Base-by-base conservation (phyloP, 805 yeast species). In the Spathaspora boniae region DNA sequence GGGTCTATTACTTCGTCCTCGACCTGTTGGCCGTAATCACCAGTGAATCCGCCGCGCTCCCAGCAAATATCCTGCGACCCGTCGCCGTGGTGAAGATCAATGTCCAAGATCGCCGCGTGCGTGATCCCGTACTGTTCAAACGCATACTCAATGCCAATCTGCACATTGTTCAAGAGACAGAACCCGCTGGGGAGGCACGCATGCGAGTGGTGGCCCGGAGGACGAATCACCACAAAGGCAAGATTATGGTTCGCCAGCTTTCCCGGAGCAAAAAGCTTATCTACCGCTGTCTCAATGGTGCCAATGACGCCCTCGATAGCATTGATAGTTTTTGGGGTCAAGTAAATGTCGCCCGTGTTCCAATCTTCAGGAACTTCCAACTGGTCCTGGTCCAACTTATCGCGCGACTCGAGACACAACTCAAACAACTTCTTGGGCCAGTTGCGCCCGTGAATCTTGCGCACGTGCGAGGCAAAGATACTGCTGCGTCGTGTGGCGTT, bases 201-300 rank as follows among this genome's bases (percentile, higher is more conserved):
- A 48, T 84, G 93, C 16, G 87, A 80, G 56, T 86, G 95, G 53
- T 86, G 95, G 3, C 95, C 95, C 1, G 94, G 93, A 1, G 93
- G 93, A 33, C 93, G 65, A 27, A 84, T 74, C 1, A 79, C 78
- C 0, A 80, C 80, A 58, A 84, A 84, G 2, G 82, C 80, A 11
- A 66, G 50, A 36, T 66, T 49, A 37, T 65, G 63, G 25, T 41
- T 42, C 14, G 40, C 26, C 23, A 16, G 14, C 20, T 16, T 37
- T 8, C n/a, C 29, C 9, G 9, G 41, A 23, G 9, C 33, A 31
- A 9, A 40, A 11, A 67, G 44, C 3, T 62, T 47, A 50, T 86
- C 93, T 1, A 84, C 67, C 2, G 83, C 88, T 1, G 74, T 64
- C 53, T 86, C 93, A 3, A 86, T 64, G 0, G 93, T 80, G 1